Base-by-base conservation (phyloP, 1,284 basidiomycete species). In the Ceratobasidium sp. region DNA sequence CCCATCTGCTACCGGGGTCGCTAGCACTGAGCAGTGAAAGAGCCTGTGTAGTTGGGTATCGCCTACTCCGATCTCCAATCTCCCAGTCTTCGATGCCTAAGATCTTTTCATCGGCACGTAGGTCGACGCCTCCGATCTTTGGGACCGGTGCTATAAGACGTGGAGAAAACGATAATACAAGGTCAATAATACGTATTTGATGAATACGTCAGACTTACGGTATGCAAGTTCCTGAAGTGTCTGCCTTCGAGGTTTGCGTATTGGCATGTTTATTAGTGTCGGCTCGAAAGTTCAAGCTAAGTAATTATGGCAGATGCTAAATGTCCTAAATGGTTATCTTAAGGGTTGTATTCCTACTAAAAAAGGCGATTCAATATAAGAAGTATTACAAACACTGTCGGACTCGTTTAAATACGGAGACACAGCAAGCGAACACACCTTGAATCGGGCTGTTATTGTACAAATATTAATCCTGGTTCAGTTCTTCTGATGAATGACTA, bases 171-270 rank as follows among this genome's bases (percentile, higher is more conserved):
- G 53, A 42, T 26, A 33, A 28, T 15, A 71, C 28, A 26, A 70
- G 33, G 23, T 40, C 39, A 44, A 5, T 72, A 18, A 46, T 42
- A 9, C 12, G n/a, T 42, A 5, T 44, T 67, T 51, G 10, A 49
- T 63, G 23, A 67, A 44, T n/a, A 44, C 42, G 49, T n/a, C 20
- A 20, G 20, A 64, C 71, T 63, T 53, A 73, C 71, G 71, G 58
- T 73, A 73, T 12, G 71, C 72, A 33, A 66, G 61, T 55, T 66
- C 72, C 26, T 75, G 60, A n/a, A 75, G 49, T 5, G 72, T 64
- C 26, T 75, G 71, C 53, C 72, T 64, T 26, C 72, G 72, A 20
- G 60, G 60, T 44, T 75, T 75, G 26, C 61, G 72, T 20, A 66
- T 66, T n/a, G 60, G 72, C 72, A 75, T 75, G 66, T 15, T 49